phyloP scores from a whole-genome alignment of 1,139 yeast genomes.

The Kluyveromyces sp. region DNA sequence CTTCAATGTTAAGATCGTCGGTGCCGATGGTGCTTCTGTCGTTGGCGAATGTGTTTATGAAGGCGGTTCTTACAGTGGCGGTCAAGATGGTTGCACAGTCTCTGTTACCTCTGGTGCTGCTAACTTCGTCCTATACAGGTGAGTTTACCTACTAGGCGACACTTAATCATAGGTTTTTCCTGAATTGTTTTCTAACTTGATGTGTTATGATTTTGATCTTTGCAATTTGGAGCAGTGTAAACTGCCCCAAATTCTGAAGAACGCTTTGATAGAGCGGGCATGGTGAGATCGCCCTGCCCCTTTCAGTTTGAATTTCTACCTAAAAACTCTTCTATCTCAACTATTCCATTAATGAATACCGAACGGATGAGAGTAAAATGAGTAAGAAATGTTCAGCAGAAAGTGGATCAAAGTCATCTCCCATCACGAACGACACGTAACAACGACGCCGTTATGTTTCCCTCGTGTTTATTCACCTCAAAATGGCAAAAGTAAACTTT shows the following conservation, averaged over 20 bases:
- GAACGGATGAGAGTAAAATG: neutral
- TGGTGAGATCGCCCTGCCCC: too few relatives aligned
- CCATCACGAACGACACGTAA: too few relatives aligned
- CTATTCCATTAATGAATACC: neutral
- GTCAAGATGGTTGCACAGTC: slow-evolving; percentile 72
- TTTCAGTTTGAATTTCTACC: too few relatives aligned
- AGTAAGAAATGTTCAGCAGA: too few relatives aligned
- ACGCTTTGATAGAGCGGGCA: too few relatives aligned
- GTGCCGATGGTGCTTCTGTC: slow-evolving; percentile 42
- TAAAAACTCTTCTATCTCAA: neutral
- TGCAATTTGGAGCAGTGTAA: neutral
- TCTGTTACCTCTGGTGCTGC: slow-evolving; percentile 63
- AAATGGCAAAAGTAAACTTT: neutral
- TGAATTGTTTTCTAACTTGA: neutral
- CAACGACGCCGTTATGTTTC: too few relatives aligned
- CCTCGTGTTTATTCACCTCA: too few relatives aligned
- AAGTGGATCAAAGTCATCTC: too few relatives aligned
- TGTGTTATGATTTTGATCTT: neutral
- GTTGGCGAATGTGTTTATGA: slow-evolving; percentile 63
- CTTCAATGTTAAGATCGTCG: slow-evolving; percentile 64
- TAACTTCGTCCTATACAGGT: slow-evolving; percentile 51
- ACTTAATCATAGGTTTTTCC: too few relatives aligned
- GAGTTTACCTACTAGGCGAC: too few relatives aligned
- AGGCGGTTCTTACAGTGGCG: slow-evolving; percentile 59
- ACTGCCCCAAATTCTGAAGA: too few relatives aligned